A percentile compares a stretch with the other conserved stretches of the same genome.
Evolutionary conservation across 495 filamentous ascomycete genomes (phyloP).

Genomic region (Thozetella sp.): DNA sequence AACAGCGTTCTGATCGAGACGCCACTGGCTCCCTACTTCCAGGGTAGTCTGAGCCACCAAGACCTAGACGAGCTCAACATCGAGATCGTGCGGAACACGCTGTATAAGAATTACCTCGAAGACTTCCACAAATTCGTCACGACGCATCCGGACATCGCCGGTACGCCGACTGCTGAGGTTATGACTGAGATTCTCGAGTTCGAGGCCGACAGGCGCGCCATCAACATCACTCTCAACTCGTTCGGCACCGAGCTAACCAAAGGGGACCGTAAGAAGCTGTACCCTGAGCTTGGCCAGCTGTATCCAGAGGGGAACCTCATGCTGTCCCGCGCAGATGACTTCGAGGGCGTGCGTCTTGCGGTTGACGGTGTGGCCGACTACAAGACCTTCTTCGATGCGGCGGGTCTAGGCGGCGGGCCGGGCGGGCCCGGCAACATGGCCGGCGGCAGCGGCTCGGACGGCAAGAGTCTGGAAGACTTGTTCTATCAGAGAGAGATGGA

Average conservation of each 20-base stretch:
- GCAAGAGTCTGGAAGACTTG: constrained; percentile 92
- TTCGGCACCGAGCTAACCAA: constrained; percentile 97
- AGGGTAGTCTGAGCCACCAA: constrained; percentile 88
- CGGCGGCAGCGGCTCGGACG: constrained; percentile 72
- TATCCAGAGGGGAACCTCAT: constrained; percentile 95
- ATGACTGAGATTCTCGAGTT: constrained; percentile 96
- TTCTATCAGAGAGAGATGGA: constrained; percentile 99
- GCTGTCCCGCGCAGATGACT: constrained; percentile 93
- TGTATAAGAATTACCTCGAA: constrained; percentile 99
- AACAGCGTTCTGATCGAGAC: constrained; percentile 97
- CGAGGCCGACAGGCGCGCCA: constrained; percentile 92
- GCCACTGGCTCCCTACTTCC: constrained; percentile 95
- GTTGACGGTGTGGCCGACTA: constrained; percentile 92
- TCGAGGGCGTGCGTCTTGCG: constrained; percentile 89
- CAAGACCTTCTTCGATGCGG: constrained; percentile 91
- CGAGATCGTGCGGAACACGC: constrained; percentile 96
- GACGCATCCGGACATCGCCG: constrained; percentile 78
- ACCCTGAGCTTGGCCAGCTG: constrained; percentile 85
- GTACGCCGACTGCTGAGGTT: constrained; percentile 88
- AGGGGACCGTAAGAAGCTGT: constrained; percentile 91
- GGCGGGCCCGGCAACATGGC: constrained; percentile 81
- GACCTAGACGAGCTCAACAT: constrained; percentile 99
- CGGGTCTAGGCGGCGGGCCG: constrained; percentile 76
- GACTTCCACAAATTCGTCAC: constrained; percentile 94
- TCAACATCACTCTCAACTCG: constrained; percentile 99